These are phyloP conservation scores for Neurospora tetrasperma DNA, from an alignment of 495 filamentous ascomycete species.

Conservation along the genomic window DNA sequence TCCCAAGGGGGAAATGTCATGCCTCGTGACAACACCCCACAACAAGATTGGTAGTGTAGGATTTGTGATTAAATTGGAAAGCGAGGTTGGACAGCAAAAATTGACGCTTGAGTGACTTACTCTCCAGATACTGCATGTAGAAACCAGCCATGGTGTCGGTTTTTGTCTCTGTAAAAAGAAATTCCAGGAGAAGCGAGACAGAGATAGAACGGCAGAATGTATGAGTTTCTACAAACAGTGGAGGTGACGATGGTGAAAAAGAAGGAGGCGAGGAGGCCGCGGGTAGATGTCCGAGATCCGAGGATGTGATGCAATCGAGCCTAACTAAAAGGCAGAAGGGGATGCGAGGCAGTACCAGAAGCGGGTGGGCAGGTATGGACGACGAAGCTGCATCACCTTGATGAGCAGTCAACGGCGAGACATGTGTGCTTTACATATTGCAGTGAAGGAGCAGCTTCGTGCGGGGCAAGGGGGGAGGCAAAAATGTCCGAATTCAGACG, in stretches of 20 bases:
- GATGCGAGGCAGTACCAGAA: conserved; percentile 16
- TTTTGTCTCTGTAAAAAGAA: conserved; percentile 10
- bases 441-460: conserved; percentile 38
- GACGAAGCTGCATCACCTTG: conserved; percentile 3
- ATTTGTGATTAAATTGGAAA: neutral
- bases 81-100: neutral
- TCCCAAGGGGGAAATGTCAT: conserved; percentile 16
- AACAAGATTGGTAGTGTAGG: conserved; percentile 12
- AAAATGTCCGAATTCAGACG: conserved; percentile 36
- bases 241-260: conserved; percentile 17
- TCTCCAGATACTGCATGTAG: conserved; percentile 54
- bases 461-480: conserved; percentile 35
- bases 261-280: conserved; percentile 16
- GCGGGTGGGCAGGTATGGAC: conserved; percentile 24
- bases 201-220: conserved; percentile 12
- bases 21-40: conserved; percentile 17
- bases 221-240: conserved; percentile 10
- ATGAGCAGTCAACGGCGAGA: conserved; percentile 44
- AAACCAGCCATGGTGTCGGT: conserved; percentile 45
- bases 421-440: conserved; percentile 50
- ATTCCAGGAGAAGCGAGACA: neutral
- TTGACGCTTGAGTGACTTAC: conserved; percentile 36
- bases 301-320: conserved; percentile 47
- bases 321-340: conserved; percentile 33
- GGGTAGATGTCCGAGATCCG: conserved; percentile 26